Evolutionary conservation across 163 green algal species (phyloP).

Genomic region (Dunaliella salina): DNA sequence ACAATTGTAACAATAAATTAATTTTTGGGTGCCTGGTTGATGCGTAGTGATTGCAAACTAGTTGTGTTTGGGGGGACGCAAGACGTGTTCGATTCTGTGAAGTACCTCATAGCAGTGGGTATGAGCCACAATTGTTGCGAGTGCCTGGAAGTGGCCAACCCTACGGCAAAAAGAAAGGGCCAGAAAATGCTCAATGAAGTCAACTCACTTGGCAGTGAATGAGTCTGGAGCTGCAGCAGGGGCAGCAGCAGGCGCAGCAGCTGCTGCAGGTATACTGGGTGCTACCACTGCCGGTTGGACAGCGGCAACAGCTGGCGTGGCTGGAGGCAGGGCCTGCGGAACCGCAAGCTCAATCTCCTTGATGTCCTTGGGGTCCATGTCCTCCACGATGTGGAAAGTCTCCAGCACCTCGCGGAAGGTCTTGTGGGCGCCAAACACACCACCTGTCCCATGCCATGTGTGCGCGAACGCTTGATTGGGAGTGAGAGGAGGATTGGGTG

Average conservation of each 20-base stretch:
- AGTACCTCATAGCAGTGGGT: no score
- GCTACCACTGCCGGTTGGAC: not conserved
- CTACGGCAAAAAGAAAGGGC: no score
- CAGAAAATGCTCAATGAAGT: no score
- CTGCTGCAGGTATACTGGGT: not conserved
- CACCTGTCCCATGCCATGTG: conserved; percentile 21
- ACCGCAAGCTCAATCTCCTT: conserved; percentile 6
- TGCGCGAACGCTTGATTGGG: not conserved
- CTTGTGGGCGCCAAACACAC: conserved; percentile 36
- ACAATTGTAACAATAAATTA: no score
- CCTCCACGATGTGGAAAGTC: not conserved
- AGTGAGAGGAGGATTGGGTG: no score
- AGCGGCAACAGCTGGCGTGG: not conserved
- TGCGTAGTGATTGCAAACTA: no score
- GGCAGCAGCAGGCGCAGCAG: not conserved
- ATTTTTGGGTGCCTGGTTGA: no score
- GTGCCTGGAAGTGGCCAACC: no score
- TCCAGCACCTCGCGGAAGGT: conserved; percentile 34
- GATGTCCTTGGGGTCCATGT: conserved; percentile 9
- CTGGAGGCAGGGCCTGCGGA: not conserved
- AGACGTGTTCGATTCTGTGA: no score
- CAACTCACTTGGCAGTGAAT: not conserved
- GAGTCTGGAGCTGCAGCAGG: not conserved
- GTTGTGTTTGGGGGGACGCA: no score
- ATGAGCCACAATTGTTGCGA: no score